Percentiles rank a stretch among this genome's conserved stretches.
Conservation (phyloP, 805 yeast genomes). For the Ogataea polymorpha region DNA sequence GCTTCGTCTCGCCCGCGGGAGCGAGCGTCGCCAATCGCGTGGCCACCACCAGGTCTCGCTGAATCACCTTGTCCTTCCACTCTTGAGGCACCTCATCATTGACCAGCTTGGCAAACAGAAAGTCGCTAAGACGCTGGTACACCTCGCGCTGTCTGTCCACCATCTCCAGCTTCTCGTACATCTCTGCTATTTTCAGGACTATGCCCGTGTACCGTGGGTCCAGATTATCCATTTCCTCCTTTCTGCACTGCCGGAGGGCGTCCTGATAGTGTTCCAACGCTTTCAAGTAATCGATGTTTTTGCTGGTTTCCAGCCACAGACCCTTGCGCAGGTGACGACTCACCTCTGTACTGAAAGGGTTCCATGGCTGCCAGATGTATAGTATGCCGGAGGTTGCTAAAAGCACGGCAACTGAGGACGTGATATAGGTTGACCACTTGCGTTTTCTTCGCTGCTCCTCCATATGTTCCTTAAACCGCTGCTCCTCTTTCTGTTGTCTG, state of each 20-base stretch:
- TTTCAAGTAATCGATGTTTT: slow-evolving; percentile 56
- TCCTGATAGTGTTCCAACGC: slow-evolving; percentile 74
- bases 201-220: slow-evolving; percentile 87
- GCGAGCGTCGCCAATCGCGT: slow-evolving; percentile 28
- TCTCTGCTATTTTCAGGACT: slow-evolving; percentile 81
- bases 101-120: slow-evolving; percentile 26
- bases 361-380: slow-evolving; percentile 36
- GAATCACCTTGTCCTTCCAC: slow-evolving; percentile 24
- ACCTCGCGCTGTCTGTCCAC: slow-evolving; percentile 60
- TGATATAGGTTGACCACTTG: slow-evolving; percentile 14
- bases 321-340: slow-evolving; percentile 73
- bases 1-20: slow-evolving; percentile 7
- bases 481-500: slow-evolving; percentile 11
- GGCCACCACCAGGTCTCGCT: slow-evolving; percentile 29
- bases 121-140: slow-evolving; percentile 34
- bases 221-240: slow-evolving; percentile 51
- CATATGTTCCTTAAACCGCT: slow-evolving; percentile 6
- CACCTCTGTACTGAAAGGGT: slow-evolving; percentile 40
- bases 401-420: slow-evolving; percentile 17
- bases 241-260: slow-evolving; percentile 64
- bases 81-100: slow-evolving; percentile 25
- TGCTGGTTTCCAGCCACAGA: slow-evolving; percentile 78
- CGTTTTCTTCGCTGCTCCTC: slow-evolving; percentile 12
- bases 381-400: slow-evolving; percentile 19
- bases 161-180: slow-evolving; percentile 71